Evolutionary conservation across 331 rosid species (phyloP).

Genomic region (Prunus yedoensis): DNA sequence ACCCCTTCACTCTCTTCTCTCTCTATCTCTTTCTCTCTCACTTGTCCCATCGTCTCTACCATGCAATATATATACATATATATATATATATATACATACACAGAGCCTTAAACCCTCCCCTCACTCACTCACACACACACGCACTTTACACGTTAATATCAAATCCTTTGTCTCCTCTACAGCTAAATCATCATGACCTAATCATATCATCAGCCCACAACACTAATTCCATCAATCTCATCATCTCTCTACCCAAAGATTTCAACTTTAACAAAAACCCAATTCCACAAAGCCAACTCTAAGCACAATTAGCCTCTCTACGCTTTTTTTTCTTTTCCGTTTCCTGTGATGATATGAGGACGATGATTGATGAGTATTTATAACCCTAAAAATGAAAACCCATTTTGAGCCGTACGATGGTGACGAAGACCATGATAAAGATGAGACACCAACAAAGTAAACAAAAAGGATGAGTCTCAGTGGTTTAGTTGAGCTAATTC

Average conservation of each 20-base stretch:
- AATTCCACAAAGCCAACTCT: not conserved
- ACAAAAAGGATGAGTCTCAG: conserved; percentile 19
- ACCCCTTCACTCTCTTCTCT: not conserved
- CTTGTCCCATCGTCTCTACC: conserved; percentile 31
- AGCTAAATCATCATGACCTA: conserved; percentile 39
- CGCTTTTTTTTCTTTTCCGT: no score
- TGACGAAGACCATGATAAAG: conserved; percentile 5
- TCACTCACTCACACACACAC: not conserved
- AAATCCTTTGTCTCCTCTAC: conserved; percentile 6
- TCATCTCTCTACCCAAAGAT: not conserved
- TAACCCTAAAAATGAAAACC: not conserved
- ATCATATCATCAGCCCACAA: conserved; percentile 26
- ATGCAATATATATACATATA: conserved; percentile 24
- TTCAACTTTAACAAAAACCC: not conserved
- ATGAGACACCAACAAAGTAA: conserved; percentile 25
- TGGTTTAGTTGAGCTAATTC: conserved; percentile 36
- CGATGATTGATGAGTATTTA: not conserved
- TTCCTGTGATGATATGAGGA: no score
- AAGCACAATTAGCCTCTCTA: not conserved
- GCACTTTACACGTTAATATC: conserved; percentile 12
- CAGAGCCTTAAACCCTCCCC: not conserved
- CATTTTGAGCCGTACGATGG: conserved; percentile 7
- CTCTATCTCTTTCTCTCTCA: not conserved
- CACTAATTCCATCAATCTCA: not conserved
- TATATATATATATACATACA: not conserved